These are phyloP conservation scores for Gloeophyllum trabeum DNA, from an alignment of 768 basidiomycete genomes.

Conservation along the genomic window DNA sequence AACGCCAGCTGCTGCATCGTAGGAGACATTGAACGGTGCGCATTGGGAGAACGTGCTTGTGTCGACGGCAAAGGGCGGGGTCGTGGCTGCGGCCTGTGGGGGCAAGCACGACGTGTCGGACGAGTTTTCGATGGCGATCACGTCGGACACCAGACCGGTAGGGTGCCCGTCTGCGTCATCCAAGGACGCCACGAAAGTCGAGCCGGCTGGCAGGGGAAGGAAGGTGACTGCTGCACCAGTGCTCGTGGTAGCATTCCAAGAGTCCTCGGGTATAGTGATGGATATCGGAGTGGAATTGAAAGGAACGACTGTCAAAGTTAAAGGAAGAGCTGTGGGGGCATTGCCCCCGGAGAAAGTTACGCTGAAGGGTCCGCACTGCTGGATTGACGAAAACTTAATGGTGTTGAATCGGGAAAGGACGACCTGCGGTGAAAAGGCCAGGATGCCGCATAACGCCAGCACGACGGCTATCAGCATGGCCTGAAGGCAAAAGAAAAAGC, in stretches of 20 bases:
- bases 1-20: conserved; percentile 23
- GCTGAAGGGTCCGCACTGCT: conserved; percentile 41
- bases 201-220: conserved; percentile 37
- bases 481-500: background rate
- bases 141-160: conserved; percentile 32
- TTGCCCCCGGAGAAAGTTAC: conserved; percentile 32
- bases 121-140: conserved; percentile 32
- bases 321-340: conserved; percentile 23
- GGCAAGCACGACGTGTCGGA: conserved; percentile 31
- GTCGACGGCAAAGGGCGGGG: conserved; percentile 21
- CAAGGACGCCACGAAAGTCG: conserved; percentile 43
- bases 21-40: conserved; percentile 32
- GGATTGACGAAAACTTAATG: conserved; percentile 27
- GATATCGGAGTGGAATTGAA: conserved; percentile 37
- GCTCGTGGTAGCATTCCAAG: conserved; percentile 22
- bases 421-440: conserved; percentile 29
- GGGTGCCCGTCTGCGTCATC: conserved; percentile 31
- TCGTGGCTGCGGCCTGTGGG: conserved; percentile 4
- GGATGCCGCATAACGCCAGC: conserved; percentile 19
- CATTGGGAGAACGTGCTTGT: conserved; percentile 30
- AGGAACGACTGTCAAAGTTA: conserved; percentile 40
- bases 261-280: conserved; percentile 30
- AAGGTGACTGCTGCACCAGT: conserved; percentile 35
- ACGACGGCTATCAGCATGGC: conserved; percentile 8
- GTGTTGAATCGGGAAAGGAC: conserved; percentile 21